Evolutionary conservation across 106 monocot genomes (phyloP), one percentile per base, ranked within the genome.

Genomic region (Platanthera guangdongensis): DNA sequence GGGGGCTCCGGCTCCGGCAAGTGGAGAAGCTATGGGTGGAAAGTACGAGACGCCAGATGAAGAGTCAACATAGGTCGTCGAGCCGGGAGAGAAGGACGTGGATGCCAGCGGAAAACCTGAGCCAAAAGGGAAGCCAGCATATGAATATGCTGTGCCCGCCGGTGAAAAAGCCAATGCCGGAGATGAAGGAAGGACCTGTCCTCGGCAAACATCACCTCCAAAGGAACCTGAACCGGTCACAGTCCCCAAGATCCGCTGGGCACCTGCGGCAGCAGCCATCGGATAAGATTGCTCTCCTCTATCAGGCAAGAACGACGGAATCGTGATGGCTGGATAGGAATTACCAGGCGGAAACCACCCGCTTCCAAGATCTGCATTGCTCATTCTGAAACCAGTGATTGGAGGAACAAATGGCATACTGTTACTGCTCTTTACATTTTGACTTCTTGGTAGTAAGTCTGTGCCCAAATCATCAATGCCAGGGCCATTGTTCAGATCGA

Each of bases 401-500:
- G 89, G 83, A 60, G 85, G 79, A 64, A 95, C 52, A 71, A 92
- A 86, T 47, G 86, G 80, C 32, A 90, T 51, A 73, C 65, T 77
- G 64, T 69, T 83, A 55, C 9, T 82, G 60, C 6, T 85, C 68
- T 84, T 95, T 0, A 49, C 55, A 67, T 81, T 78, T 53, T 86
- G 89, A 15, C 46, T 79, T 77, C 77, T 78, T 57, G 78, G 9
- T 32, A 71, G 67, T 67, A 83, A 72, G 65, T 92, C 92, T 9
- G 69, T 18, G 50, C 79, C 75, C 25, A 79, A 80, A 79, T 92
- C 95, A 83, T 92, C 90, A 53, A 86, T 46, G 25, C 73, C 75
- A 52, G 95, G 95, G 18, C 95, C 95, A 83, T 90, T 86, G 73
- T 93, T 95, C 21, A 95, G 80, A 85, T 95, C 95, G 78, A 95